These are phyloP conservation scores for Aegilops sharonensis DNA, from an alignment of 176 grass and related monocot species.

Conservation along the genomic window DNA sequence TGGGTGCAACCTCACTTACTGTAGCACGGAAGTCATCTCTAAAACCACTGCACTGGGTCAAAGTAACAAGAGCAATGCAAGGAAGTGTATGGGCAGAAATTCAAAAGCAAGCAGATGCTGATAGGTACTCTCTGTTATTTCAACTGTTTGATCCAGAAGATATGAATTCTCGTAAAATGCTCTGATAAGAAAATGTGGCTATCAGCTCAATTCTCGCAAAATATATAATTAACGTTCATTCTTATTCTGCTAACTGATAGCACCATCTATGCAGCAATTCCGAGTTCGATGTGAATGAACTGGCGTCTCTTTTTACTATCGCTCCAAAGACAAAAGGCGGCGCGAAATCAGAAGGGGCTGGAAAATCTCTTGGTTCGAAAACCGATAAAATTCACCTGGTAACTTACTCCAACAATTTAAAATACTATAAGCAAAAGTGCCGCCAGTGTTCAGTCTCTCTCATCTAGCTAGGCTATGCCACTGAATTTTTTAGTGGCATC, in stretches of 20 bases:
- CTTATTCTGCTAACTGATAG: slow-evolving; percentile 29
- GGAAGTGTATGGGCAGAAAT: slow-evolving; percentile 95
- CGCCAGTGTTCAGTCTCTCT: slow-evolving; percentile 5
- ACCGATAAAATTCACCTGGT: slow-evolving; percentile 92
- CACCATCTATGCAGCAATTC: slow-evolving; percentile 54
- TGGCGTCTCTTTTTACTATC: slow-evolving; percentile 75
- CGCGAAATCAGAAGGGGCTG: slow-evolving; percentile 53
- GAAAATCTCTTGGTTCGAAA: slow-evolving; percentile 79
- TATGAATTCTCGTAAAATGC: slow-evolving; percentile 20
- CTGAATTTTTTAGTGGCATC: neutral
- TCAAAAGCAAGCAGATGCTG: slow-evolving; percentile 71
- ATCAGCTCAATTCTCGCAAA: neutral
- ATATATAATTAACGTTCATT: slow-evolving; percentile 9
- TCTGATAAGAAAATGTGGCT: neutral
- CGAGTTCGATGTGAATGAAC: slow-evolving; percentile 85
- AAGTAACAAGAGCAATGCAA: slow-evolving; percentile 88
- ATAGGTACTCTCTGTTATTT: slow-evolving; percentile 54
- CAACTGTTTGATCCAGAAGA: slow-evolving; percentile 2
- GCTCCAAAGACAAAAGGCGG: slow-evolving; percentile 66
- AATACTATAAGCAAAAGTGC: neutral
- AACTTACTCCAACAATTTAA: slow-evolving; percentile 30
- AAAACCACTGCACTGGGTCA: slow-evolving; percentile 93
- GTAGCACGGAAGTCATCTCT: slow-evolving; percentile 58
- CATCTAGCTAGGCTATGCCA: neutral
- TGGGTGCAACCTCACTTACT: slow-evolving; percentile 33